Conservation (phyloP, 78 protist genomes). For the Guillardia theta region DNA sequence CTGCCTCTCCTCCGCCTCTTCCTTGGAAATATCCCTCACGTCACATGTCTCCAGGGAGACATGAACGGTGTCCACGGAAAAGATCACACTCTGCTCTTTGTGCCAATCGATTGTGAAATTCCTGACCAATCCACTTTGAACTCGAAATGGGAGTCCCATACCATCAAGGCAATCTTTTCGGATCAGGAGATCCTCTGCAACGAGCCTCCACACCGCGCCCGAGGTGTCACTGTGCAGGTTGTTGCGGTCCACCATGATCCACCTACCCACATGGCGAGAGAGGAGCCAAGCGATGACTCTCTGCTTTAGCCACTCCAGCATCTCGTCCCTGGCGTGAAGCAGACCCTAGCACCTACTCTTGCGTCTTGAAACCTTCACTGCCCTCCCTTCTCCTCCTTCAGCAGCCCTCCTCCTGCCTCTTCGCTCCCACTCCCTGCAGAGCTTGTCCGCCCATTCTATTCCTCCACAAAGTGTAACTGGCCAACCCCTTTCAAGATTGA, state of each 20-base stretch:
- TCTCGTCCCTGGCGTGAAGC: no score
- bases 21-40: background rate
- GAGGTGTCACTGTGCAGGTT: background rate
- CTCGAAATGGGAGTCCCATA: background rate
- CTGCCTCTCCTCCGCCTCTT: background rate
- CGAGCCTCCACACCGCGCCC: background rate
- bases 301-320: constrained; percentile 4
- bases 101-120: background rate
- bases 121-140: background rate
- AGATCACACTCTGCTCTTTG: background rate
- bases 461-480: no score
- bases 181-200: background rate
- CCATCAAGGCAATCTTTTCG: background rate
- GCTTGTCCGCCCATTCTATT: no score
- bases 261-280: constrained; percentile 12
- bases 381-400: no score
- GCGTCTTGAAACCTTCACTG: no score
- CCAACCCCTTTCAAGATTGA: no score
- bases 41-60: background rate
- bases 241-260: background rate
- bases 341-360: no score
- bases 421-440: no score
- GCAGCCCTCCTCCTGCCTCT: no score
- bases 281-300: background rate
- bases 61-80: background rate